Evolutionary conservation across 768 basidiomycete genomes (phyloP).

Genomic region (Boletus sp.): DNA sequence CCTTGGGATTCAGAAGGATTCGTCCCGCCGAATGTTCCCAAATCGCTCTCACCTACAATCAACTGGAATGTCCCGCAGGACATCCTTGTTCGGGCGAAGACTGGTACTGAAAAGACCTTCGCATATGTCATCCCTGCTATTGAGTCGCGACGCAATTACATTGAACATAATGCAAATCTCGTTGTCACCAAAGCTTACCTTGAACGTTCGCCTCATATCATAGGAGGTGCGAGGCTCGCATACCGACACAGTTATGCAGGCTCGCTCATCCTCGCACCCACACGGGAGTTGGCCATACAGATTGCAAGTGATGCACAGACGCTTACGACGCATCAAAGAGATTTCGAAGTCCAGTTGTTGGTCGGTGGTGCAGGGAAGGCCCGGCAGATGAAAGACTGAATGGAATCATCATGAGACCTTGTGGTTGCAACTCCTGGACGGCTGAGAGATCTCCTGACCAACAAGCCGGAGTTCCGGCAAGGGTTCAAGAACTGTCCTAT

Average conservation of each 20-base stretch:
- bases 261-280: conserved; percentile 82
- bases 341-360: conserved; percentile 69
- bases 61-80: conserved; percentile 46
- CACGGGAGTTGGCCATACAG: conserved; percentile 86
- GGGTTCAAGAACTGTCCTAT: conserved; percentile 57
- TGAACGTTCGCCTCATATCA: conserved; percentile 29
- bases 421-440: conserved; percentile 92
- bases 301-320: conserved; percentile 81
- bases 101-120: conserved; percentile 87
- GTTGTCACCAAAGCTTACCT: conserved; percentile 44
- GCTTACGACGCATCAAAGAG: conserved; percentile 57
- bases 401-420: conserved; percentile 64
- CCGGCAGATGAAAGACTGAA: conserved; percentile 68
- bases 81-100: conserved; percentile 82
- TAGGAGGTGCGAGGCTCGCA: conserved; percentile 29
- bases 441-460: conserved; percentile 67
- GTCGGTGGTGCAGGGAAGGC: conserved; percentile 73
- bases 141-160: conserved; percentile 64
- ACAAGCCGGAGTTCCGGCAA: conserved; percentile 52
- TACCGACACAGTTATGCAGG: conserved; percentile 57
- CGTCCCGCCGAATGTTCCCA: neutral
- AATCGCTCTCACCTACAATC: neutral
- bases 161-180: conserved; percentile 46
- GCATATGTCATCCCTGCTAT: conserved; percentile 87
- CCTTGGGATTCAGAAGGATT: conserved; percentile 44